Evolutionary conservation across 441 rosid species (phyloP).

Genomic region (Theobroma grandiflorum): DNA sequence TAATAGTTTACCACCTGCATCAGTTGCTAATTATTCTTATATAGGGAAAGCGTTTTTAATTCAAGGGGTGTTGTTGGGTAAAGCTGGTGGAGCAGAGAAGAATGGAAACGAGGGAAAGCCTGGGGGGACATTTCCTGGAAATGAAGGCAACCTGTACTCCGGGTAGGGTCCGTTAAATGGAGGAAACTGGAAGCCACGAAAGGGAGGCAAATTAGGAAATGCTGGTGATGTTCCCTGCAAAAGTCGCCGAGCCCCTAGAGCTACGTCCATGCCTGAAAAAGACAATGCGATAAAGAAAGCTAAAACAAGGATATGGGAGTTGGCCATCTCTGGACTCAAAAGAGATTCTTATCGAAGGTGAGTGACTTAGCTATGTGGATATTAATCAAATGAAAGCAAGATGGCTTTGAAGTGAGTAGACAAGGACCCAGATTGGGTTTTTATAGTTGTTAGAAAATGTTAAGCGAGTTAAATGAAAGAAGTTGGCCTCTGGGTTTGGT

Average conservation of each 20-base stretch:
- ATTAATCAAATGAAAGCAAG: not conserved
- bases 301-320: conserved; percentile 13
- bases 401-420: not conserved
- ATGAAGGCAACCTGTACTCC: conserved; percentile 28
- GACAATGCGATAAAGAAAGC: conserved; percentile 36
- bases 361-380: not conserved
- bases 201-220: conserved; percentile 23
- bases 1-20: not conserved
- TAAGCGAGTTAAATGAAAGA: not conserved
- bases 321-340: conserved; percentile 3
- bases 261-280: conserved; percentile 26
- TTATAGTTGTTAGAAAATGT: not conserved
- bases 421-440: not conserved
- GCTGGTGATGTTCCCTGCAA: conserved; percentile 14
- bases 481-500: conserved; percentile 22
- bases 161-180: conserved; percentile 24
- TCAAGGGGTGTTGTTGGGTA: conserved; percentile 12
- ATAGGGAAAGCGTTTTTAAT: not conserved
- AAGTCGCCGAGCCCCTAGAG: conserved; percentile 36
- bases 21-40: not conserved
- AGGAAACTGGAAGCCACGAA: conserved; percentile 32
- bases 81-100: conserved; percentile 7
- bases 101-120: conserved; percentile 7
- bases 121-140: not conserved
- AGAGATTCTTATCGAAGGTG: not conserved